phyloP scores from a whole-genome alignment of 345 rosid species.

The Jatropha curcas region DNA sequence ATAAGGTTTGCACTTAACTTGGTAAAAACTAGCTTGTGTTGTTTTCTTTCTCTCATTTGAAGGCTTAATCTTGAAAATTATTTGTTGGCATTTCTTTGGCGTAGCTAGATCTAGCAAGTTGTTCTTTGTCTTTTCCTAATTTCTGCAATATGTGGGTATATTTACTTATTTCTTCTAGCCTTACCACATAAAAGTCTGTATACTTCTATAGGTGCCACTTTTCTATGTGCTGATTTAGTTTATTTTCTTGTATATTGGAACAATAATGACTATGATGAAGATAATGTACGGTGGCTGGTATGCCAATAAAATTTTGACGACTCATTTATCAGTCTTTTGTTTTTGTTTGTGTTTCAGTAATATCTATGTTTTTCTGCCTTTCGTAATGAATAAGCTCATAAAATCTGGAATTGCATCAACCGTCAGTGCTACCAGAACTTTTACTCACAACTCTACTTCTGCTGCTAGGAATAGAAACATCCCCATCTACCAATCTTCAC shows the following conservation, averaged over 20 bases:
- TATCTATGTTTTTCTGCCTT: background rate
- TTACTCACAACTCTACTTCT: background rate
- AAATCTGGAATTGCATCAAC: background rate
- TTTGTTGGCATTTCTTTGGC: background rate
- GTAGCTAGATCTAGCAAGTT: background rate
- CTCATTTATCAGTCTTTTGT: no score
- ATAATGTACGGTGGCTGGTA: background rate
- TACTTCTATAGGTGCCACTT: background rate
- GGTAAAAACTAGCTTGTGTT: background rate
- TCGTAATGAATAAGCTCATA: background rate
- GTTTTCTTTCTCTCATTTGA: background rate
- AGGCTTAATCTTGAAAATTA: background rate
- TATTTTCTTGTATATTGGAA: background rate
- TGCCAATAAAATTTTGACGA: background rate
- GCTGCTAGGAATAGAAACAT: no score
- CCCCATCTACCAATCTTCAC: no score
- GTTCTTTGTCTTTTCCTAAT: background rate
- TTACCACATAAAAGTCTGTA: background rate
- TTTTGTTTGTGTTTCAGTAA: background rate
- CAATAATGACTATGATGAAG: background rate
- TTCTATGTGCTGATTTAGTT: background rate
- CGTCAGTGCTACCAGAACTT: background rate
- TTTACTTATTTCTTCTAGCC: background rate
- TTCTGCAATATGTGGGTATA: background rate
- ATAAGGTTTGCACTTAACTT: constrained; percentile 53